Base-by-base conservation (phyloP, 2,329 filamentous ascomycete species). In the Clarireedia sp. region DNA sequence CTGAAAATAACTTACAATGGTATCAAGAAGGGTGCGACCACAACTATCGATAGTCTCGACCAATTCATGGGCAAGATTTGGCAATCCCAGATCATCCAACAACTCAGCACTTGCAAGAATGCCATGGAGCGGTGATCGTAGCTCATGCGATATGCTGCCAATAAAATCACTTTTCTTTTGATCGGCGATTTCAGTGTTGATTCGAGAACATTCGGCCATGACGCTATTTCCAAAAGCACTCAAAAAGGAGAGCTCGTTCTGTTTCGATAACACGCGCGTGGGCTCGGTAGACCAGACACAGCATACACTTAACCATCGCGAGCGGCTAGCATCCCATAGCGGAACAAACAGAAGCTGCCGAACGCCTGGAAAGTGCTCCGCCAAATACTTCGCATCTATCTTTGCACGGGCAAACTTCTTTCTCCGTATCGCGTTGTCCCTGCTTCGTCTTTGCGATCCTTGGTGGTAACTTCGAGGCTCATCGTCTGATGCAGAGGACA, bases 141-240 rank as follows among this genome's bases (percentile, higher is more conserved):
- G 64, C 54, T 82, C 80, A 63, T 83, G 80, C 17, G 78, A 81
- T 59, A 83, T 80, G 26, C 75, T 80, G 1, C 78, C 78, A 43
- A 83, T 80, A 57, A 82, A 82, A 9, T 79, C 78, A 1, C 75
- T 75, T 60, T 82, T 83, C 43, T 79, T 78, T 19, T 73, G 72
- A 54, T 78, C 74, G 2, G 74, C 75, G 29, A 75, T 74, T 37
- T 76, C 67, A 0, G 77, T 78, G 56, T 81, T 77, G 47, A 81
- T 71, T n/a, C 78, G 71, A 0, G 75, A 75, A 6, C 81, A 70
- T 55, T 83, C 77, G 12, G 74, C 75, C 74, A 82, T 82, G 49
- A 76, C 78, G 17, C 73, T 75, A 55, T 75, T 75, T 8, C 73
- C 72, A 59, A 78, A 77, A 4, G 73, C 72, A 10, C 64, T 67